phyloP scores from a whole-genome alignment of 202 grass and related monocot genomes.

The Carex sylvatica region DNA sequence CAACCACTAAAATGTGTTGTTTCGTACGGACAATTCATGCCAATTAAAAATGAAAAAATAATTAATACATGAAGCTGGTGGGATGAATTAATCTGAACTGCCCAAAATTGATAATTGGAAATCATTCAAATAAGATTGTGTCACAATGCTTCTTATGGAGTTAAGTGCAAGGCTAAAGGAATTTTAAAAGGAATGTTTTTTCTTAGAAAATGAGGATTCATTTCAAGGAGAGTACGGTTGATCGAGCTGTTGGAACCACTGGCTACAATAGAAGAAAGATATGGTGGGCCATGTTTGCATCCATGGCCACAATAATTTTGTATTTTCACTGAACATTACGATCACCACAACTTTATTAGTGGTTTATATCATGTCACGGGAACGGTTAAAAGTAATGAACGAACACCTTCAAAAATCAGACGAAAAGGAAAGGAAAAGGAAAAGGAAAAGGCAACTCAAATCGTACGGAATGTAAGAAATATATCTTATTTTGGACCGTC shows the following conservation, averaged over 20 bases:
- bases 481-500: too few species aligned
- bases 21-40: too few species aligned
- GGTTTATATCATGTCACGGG: background rate
- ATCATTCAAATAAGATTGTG: too few species aligned
- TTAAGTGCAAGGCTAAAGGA: too few species aligned
- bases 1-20: too few species aligned
- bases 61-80: too few species aligned
- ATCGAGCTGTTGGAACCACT: background rate
- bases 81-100: too few species aligned
- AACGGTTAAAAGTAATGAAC: background rate
- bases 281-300: conserved; percentile 16
- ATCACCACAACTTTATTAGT: background rate
- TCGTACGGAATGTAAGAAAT: background rate
- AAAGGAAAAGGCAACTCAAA: background rate
- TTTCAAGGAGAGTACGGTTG: background rate
- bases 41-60: too few species aligned
- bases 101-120: too few species aligned
- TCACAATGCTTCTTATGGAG: too few species aligned
- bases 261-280: background rate
- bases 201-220: background rate
- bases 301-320: background rate
- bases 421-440: background rate
- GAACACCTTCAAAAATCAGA: background rate
- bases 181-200: too few species aligned
- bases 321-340: background rate